Evolutionary conservation across 805 yeast species (phyloP).

Genomic region (Lipomyces chichibuensis): DNA sequence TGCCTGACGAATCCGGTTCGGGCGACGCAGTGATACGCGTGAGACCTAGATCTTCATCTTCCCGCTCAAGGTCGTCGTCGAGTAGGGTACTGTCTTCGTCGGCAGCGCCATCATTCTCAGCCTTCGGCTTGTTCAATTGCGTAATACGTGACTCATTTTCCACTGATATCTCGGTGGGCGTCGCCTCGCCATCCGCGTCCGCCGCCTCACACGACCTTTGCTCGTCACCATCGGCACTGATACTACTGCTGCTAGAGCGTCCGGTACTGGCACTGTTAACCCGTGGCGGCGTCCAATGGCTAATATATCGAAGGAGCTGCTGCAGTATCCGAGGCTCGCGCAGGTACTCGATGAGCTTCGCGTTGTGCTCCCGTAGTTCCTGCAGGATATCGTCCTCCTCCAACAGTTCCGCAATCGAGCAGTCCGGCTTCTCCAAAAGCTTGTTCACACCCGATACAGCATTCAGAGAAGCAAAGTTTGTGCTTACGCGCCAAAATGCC

Average conservation of each 20-base stretch:
- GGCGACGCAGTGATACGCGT: slow-evolving; percentile 37
- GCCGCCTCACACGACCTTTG: neutral
- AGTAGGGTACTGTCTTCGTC: slow-evolving; percentile 37
- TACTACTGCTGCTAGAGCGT: slow-evolving; percentile 1
- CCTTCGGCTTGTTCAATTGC: slow-evolving; percentile 7
- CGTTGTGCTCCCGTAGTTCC: slow-evolving; percentile 71
- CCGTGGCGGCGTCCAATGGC: slow-evolving; percentile 30
- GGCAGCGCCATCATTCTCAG: slow-evolving; percentile 23
- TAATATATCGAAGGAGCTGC: slow-evolving; percentile 66
- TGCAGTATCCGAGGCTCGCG: slow-evolving; percentile 75
- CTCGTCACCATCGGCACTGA: neutral
- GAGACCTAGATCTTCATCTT: slow-evolving; percentile 32
- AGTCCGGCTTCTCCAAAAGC: slow-evolving; percentile 53
- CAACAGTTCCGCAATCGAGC: slow-evolving; percentile 54
- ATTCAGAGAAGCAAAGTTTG: slow-evolving; percentile 47
- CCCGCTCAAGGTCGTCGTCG: slow-evolving; percentile 24
- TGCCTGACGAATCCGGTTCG: slow-evolving; percentile 32
- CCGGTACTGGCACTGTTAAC: slow-evolving; percentile 1
- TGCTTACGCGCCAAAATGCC: slow-evolving; percentile 67
- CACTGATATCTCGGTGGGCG: neutral
- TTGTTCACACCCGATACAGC: slow-evolving; percentile 45
- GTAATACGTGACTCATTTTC: neutral
- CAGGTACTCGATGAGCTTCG: slow-evolving; percentile 74
- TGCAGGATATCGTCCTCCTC: slow-evolving; percentile 77
- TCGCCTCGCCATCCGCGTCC: slow-evolving; percentile 1